Percentiles rank a stretch among this genome's conserved stretches.
Conservation (phyloP, 495 filamentous ascomycete species). For the Podospora sp. region DNA sequence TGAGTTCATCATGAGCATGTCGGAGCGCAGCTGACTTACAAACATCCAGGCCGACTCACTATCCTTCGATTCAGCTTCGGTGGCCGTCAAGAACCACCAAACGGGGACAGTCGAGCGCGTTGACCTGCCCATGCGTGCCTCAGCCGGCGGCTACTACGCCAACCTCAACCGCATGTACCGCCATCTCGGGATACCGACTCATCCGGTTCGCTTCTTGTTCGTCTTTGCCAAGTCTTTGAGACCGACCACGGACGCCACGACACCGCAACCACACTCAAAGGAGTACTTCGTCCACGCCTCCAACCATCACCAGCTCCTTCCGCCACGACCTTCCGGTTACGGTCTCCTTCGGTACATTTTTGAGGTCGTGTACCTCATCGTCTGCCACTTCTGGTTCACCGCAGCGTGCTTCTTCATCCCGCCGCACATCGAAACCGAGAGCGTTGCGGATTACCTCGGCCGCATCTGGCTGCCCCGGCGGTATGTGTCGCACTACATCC, state of each 20-base stretch:
- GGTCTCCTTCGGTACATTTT: constrained; percentile 36
- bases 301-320: constrained; percentile 51
- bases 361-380: constrained; percentile 42
- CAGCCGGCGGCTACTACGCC: constrained; percentile 58
- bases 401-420: constrained; percentile 49
- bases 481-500: constrained; percentile 48
- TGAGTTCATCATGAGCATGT: constrained; percentile 31
- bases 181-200: constrained; percentile 50
- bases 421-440: constrained; percentile 34
- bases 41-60: constrained; percentile 38
- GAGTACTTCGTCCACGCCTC: constrained; percentile 50
- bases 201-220: constrained; percentile 50
- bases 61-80: constrained; percentile 47
- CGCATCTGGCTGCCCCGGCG: constrained; percentile 50
- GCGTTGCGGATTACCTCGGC: constrained; percentile 45
- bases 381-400: constrained; percentile 38
- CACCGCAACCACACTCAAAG: not conserved
- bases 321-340: constrained; percentile 35
- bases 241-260: not conserved
- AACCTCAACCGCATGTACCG: constrained; percentile 58
- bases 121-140: constrained; percentile 62
- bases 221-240: constrained; percentile 34
- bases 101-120: constrained; percentile 35
- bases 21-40: constrained; percentile 21
- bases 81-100: constrained; percentile 33